Conservation (phyloP, 352 stramenopile genomes). For the Phytophthora kernoviae region DNA sequence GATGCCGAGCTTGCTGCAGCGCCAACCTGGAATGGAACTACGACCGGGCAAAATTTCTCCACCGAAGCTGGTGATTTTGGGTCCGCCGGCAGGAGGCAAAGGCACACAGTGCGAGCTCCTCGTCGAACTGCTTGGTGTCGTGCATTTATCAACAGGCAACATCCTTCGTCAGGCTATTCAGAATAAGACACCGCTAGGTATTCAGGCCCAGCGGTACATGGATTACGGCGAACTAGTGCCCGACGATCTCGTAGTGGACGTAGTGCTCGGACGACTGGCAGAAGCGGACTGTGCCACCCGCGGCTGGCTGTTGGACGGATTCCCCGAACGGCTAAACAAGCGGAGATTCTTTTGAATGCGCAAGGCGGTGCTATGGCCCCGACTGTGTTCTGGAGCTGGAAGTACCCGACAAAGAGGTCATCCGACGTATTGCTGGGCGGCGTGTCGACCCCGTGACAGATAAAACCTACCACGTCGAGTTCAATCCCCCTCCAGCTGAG, state of each 20-base stretch:
- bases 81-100: slow-evolving; percentile 92
- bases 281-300: slow-evolving; percentile 81
- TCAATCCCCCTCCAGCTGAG: slow-evolving; percentile 88
- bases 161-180: slow-evolving; percentile 91
- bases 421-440: slow-evolving; percentile 95
- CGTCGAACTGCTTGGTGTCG: slow-evolving; percentile 82
- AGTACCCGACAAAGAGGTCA: slow-evolving; percentile 94
- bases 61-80: slow-evolving; percentile 84
- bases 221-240: slow-evolving; percentile 88
- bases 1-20: not conserved
- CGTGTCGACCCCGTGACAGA: slow-evolving; percentile 93
- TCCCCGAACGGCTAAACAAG: slow-evolving; percentile 90
- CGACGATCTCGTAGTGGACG: slow-evolving; percentile 92
- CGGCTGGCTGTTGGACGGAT: slow-evolving; percentile 94
- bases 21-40: not conserved
- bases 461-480: slow-evolving; percentile 96
- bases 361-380: slow-evolving; percentile 64
- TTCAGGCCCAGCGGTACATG: slow-evolving; percentile 91
- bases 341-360: slow-evolving; percentile 70
- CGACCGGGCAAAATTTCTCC: slow-evolving; percentile 16
- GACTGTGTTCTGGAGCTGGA: slow-evolving; percentile 93
- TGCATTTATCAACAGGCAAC: slow-evolving; percentile 93
- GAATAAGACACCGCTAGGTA: slow-evolving; percentile 48
- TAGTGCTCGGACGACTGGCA: slow-evolving; percentile 71
- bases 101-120: slow-evolving; percentile 95